These are phyloP conservation scores for Samsoniella hepiali DNA, from an alignment of 2,329 filamentous ascomycete species.

Conservation along the genomic window DNA sequence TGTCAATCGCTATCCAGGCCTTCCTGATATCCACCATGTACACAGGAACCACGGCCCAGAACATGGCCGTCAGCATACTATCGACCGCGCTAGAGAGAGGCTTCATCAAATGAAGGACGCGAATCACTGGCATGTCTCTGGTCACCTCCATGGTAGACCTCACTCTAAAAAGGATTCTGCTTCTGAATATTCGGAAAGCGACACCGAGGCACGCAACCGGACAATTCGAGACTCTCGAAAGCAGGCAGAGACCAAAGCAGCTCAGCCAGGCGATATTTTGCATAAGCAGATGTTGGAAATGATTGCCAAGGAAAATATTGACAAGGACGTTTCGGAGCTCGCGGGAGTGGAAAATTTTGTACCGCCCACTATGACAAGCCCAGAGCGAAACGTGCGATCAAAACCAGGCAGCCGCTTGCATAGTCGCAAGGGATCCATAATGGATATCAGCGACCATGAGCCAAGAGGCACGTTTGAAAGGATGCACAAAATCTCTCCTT, in stretches of 20 bases:
- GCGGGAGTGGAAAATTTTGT: conserved; percentile 36
- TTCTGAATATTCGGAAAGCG: conserved; percentile 61
- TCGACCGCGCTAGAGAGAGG: conserved; percentile 59
- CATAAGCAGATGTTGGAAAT: conserved; percentile 62
- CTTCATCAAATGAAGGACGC: conserved; percentile 54
- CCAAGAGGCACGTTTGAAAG: conserved; percentile 27
- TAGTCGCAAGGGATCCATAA: conserved; percentile 36
- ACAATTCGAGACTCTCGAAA: neutral
- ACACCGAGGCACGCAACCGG: conserved; percentile 37
- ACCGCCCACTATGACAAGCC: conserved; percentile 32
- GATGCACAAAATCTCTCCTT: conserved; percentile 24
- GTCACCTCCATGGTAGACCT: conserved; percentile 49
- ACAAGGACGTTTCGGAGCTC: conserved; percentile 37
- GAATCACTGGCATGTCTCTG: conserved; percentile 49
- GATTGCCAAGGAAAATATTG: conserved; percentile 51
- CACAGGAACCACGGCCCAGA: conserved; percentile 38
- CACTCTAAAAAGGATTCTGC: conserved; percentile 48
- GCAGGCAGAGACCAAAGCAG: neutral
- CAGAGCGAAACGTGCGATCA: conserved; percentile 29
- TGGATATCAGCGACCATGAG: conserved; percentile 41
- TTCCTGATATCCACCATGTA: neutral
- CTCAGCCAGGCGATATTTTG: conserved; percentile 47
- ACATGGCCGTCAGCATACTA: conserved; percentile 48
- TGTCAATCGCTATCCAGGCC: conserved; percentile 26
- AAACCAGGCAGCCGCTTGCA: conserved; percentile 32